phyloP scores from a whole-genome alignment of 1,284 basidiomycete genomes.

The Cryptococcus wingfieldii region DNA sequence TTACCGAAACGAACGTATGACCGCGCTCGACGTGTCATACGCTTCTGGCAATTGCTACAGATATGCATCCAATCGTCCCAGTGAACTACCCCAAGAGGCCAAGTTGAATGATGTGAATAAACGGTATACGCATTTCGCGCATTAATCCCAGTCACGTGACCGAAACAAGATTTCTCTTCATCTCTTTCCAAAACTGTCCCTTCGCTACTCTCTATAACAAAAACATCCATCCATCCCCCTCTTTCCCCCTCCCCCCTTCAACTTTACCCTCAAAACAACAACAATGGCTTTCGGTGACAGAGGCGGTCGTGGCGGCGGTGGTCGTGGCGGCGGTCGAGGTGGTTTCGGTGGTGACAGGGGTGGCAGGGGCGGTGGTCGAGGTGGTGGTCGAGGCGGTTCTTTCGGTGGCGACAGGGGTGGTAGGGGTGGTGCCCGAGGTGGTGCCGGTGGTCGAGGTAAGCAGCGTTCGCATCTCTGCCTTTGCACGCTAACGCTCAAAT shows the following conservation, averaged over 20 bases:
- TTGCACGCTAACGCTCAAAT: background rate
- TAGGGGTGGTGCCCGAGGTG: conserved; percentile 25
- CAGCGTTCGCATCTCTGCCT: background rate
- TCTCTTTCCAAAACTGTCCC: background rate
- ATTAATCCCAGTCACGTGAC: conserved; percentile 4
- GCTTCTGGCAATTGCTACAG: no score
- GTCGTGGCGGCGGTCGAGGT: conserved; percentile 45
- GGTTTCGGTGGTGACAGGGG: conserved; percentile 35
- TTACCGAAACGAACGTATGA: background rate
- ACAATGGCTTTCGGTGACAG: conserved; percentile 52
- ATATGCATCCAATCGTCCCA: no score
- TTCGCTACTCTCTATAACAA: background rate
- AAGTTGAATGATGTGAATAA: no score
- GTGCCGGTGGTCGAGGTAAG: conserved; percentile 26
- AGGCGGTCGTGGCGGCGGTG: conserved; percentile 49
- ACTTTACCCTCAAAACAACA: conserved; percentile 1
- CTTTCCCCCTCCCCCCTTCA: background rate
- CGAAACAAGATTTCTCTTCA: conserved; percentile 3
- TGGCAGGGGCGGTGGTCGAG: conserved; percentile 33
- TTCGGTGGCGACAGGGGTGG: conserved; percentile 35
- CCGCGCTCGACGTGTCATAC: background rate
- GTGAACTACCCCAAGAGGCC: no score
- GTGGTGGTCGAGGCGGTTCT: conserved; percentile 34
- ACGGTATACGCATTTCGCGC: background rate
- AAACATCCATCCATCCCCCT: background rate